Conservation (phyloP, 192 early-diverging fungal genomes). For the Thamnidium elegans region DNA sequence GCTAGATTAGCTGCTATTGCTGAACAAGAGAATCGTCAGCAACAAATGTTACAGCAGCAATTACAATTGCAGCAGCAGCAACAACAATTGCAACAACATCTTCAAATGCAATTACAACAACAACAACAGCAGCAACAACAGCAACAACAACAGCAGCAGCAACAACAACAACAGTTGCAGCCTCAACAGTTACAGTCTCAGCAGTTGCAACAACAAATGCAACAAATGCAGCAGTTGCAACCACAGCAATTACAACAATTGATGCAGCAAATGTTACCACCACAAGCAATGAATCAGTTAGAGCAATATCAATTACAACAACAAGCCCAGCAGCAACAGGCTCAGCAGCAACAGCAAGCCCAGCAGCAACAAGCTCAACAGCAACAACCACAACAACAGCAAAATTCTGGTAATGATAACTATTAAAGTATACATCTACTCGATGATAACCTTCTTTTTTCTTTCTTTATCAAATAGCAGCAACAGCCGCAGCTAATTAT, state of each 20-base stretch:
- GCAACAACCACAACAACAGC: background rate
- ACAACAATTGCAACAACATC: background rate
- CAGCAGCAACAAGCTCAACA: background rate
- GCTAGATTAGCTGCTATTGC: slow-evolving; percentile 17
- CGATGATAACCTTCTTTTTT: background rate
- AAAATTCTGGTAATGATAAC: too few relatives aligned
- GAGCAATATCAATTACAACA: background rate
- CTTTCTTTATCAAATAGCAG: background rate
- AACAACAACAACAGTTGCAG: background rate
- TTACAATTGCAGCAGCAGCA: slow-evolving; percentile 3
- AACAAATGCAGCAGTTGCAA: background rate
- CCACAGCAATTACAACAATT: slow-evolving; percentile 9
- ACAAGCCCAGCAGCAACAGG: background rate
- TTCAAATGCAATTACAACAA: background rate
- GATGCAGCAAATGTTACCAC: background rate
- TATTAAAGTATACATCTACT: background rate
- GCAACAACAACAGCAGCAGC: background rate
- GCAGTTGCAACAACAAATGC: background rate
- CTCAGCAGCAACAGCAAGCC: background rate
- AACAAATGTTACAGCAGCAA: background rate
- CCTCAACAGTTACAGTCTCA: slow-evolving; percentile 15
- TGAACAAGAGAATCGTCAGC: background rate
- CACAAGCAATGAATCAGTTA: slow-evolving; percentile 6
- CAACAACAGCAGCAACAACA: background rate
- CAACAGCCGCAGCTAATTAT: slow-evolving; percentile 8